Percentiles rank a stretch among this genome's conserved stretches.
These are phyloP conservation scores for Psophocarpus tetragonolobus DNA, from an alignment of 306 rosid species.

Conservation along the genomic window DNA sequence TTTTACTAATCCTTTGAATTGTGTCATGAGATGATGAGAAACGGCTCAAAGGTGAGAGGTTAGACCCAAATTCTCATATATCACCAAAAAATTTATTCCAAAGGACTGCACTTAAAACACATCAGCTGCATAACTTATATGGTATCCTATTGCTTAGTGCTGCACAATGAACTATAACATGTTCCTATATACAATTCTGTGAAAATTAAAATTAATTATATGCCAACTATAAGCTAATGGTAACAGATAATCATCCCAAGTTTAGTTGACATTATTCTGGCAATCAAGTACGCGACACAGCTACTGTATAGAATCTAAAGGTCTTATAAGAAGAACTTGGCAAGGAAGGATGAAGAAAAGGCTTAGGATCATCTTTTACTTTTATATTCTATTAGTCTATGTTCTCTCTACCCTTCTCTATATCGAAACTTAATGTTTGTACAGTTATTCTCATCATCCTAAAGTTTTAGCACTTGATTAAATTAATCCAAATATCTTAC, in stretches of 20 bases:
- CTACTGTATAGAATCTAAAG: slow-evolving; percentile 20
- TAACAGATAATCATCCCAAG: slow-evolving; percentile 3
- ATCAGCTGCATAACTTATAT: not conserved
- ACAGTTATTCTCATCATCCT: slow-evolving; percentile 19
- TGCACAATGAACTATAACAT: not conserved
- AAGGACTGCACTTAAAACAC: not conserved
- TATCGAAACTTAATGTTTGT: not conserved
- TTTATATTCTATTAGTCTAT: not conserved
- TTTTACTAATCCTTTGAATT: not conserved
- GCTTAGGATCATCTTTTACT: slow-evolving; percentile 12
- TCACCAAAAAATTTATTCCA: not conserved
- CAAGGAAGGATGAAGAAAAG: slow-evolving; percentile 27
- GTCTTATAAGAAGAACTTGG: slow-evolving; percentile 8
- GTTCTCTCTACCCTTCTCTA: slow-evolving; percentile 15
- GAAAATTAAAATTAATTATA: not conserved
- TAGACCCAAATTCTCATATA: slow-evolving; percentile 11
- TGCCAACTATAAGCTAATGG: not conserved
- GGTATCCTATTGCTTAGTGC: slow-evolving; percentile 1
- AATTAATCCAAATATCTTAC: slow-evolving; percentile 4
- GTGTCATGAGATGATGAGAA: not conserved
- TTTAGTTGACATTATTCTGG: slow-evolving; percentile 3
- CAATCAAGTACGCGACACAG: not conserved
- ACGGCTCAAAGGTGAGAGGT: slow-evolving; percentile 17
- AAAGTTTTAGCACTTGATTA: not conserved
- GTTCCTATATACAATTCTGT: not conserved